Base-by-base conservation (phyloP, 2,329 filamentous ascomycete species). In the Penicillium sclerotiorum region DNA sequence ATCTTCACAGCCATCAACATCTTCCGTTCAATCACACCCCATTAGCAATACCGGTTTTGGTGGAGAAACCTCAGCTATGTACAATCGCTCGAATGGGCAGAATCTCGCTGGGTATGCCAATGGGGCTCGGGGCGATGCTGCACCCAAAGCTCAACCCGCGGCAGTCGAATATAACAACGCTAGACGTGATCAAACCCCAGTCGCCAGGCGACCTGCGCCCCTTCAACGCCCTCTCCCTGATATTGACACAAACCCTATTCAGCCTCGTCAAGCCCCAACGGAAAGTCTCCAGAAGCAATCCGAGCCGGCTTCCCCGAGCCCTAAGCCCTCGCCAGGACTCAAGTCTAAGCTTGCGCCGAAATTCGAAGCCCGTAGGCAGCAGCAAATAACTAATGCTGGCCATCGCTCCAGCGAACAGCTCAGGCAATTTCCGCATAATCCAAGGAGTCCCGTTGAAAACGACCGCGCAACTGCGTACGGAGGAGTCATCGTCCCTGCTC, bases 401-500 rank as follows among this genome's bases (percentile, higher is more conserved):
- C 67, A 72, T 33, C 65, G 63, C 20, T 64, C 65, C 13, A 67
- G 60, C 36, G 73, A 76, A 15, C 11, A 48, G 12, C 53, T 62
- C 28, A 61, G 66, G 40, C 57, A 64, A 25, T 33, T 52, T 44
- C 32, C 59, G 52, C 52, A 53, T 48, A 20, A 49, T 49, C 46
- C 60, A 47, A 40, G 48, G 27, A 27, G 45, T 7, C 49, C 46
- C 1, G 35, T 45, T 3, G 56, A 60, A 18, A 39, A 49, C 8
- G 59, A 59, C 6, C 48, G 47, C 2, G 40, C 40, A 20, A 60
- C 58, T 2, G 58, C 58, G 8, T 59, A 52, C 35, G 56, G 58
- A 7, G 50, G 54, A 59, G 93, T 99, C 43, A 90, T 43, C 17
- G 20, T 32, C 12, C 40, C 40, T 15, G 40, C 40, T 17, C 27